Conservation (phyloP, 352 stramenopile species). For the Phytophthora sp. region DNA sequence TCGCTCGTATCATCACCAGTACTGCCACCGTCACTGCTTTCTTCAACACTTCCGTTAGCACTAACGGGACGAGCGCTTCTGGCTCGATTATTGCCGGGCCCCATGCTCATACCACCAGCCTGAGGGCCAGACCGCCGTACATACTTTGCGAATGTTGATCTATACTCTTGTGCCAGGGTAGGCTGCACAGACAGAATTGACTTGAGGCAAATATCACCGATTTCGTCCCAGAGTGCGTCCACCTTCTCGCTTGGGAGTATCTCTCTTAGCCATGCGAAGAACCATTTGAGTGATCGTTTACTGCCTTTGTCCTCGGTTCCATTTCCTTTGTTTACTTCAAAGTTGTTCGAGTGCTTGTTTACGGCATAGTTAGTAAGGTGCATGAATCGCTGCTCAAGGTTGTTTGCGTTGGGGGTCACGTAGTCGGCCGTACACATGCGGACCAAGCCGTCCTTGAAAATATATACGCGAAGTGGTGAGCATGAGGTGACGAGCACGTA, state of each 20-base stretch:
- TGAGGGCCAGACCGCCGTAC: slow-evolving; percentile 46
- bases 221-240: slow-evolving; percentile 89
- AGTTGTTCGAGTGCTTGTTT: slow-evolving; percentile 91
- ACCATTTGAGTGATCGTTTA: slow-evolving; percentile 92
- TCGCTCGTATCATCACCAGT: slow-evolving; percentile 5
- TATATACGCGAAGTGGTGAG: slow-evolving; percentile 87
- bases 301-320: slow-evolving; percentile 70
- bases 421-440: slow-evolving; percentile 92
- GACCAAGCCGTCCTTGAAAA: slow-evolving; percentile 92
- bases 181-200: slow-evolving; percentile 93
- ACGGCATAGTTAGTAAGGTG: slow-evolving; percentile 94
- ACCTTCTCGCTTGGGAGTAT: slow-evolving; percentile 66
- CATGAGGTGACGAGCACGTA: slow-evolving; percentile 92
- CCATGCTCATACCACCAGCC: slow-evolving; percentile 8
- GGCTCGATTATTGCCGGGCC: not conserved
- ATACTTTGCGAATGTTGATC: slow-evolving; percentile 86
- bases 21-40: slow-evolving; percentile 5
- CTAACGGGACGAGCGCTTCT: slow-evolving; percentile 31
- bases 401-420: slow-evolving; percentile 78
- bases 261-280: slow-evolving; percentile 89
- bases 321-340: slow-evolving; percentile 79
- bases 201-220: slow-evolving; percentile 95
- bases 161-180: slow-evolving; percentile 93
- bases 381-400: slow-evolving; percentile 91
- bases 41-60: slow-evolving; percentile 5